A percentile compares a stretch with the other conserved stretches of the same genome.
phyloP scores from a whole-genome alignment of 2,329 filamentous ascomycete species.

The Claviceps spartinae region DNA sequence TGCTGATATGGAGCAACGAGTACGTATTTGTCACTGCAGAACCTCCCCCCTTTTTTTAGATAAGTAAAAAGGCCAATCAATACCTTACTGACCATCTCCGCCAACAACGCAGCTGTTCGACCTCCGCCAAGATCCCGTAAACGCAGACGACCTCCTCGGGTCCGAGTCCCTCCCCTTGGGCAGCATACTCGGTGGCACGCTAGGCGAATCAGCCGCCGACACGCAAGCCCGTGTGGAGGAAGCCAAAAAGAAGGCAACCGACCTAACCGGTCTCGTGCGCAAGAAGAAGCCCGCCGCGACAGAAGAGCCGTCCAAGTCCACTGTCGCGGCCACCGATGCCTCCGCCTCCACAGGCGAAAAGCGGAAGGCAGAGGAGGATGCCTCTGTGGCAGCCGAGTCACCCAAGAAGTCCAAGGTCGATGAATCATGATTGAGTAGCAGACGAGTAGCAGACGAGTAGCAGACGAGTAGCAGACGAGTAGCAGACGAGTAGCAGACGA shows the following conservation, averaged over 20 bases:
- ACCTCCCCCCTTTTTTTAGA: neutral
- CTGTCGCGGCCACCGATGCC: slow-evolving; percentile 1
- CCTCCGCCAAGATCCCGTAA: slow-evolving; percentile 44
- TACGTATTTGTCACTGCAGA: slow-evolving; percentile 22
- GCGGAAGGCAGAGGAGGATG: slow-evolving; percentile 21
- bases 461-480: neutral
- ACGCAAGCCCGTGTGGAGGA: slow-evolving; percentile 54
- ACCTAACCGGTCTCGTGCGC: slow-evolving; percentile 60
- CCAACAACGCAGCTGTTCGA: slow-evolving; percentile 43
- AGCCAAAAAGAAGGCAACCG: slow-evolving; percentile 59
- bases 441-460: neutral
- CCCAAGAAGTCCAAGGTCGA: slow-evolving; percentile 25
- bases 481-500: neutral
- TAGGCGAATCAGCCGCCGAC: slow-evolving; percentile 48
- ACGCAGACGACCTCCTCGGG: slow-evolving; percentile 24
- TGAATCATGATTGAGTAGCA: slow-evolving; percentile 1
- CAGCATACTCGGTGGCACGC: slow-evolving; percentile 49
- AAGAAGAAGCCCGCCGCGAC: slow-evolving; percentile 45
- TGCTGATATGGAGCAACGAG: slow-evolving; percentile 63
- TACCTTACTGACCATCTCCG: neutral
- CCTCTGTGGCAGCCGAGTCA: slow-evolving; percentile 14
- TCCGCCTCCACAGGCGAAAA: slow-evolving; percentile 23
- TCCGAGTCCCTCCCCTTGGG: slow-evolving; percentile 29
- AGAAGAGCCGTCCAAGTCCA: slow-evolving; percentile 9
- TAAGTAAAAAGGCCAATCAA: neutral